phyloP scores from a whole-genome alignment of 2,329 filamentous ascomycete species.

The Penicillium polonicum region DNA sequence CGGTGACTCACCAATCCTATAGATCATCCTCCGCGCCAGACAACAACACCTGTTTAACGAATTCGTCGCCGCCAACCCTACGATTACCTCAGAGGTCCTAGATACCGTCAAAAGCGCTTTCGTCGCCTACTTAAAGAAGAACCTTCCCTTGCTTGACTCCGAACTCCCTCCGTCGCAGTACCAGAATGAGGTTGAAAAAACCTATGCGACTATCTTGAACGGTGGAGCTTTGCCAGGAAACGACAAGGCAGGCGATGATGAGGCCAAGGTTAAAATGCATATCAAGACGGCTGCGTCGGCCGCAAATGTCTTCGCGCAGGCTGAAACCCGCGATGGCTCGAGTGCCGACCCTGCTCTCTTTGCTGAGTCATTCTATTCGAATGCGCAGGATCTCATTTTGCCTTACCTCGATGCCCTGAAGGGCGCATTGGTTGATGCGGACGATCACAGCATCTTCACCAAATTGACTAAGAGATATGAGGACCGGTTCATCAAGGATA shows the following conservation, averaged over 20 bases:
- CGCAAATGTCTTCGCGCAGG: constrained; percentile 50
- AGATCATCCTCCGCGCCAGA: constrained; percentile 66
- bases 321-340: constrained; percentile 24
- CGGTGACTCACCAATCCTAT: constrained; percentile 13
- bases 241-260: constrained; percentile 65
- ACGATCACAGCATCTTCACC: constrained; percentile 76
- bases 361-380: constrained; percentile 54
- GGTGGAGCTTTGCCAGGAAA: constrained; percentile 57
- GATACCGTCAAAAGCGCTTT: constrained; percentile 54
- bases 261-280: constrained; percentile 90
- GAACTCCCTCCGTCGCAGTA: constrained; percentile 50
- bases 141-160: constrained; percentile 55
- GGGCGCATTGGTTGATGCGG: constrained; percentile 56
- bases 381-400: constrained; percentile 67
- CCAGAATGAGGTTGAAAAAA: constrained; percentile 48
- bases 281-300: constrained; percentile 62
- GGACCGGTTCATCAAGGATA: constrained; percentile 81
- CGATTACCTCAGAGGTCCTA: constrained; percentile 47
- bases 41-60: constrained; percentile 75
- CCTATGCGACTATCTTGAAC: constrained; percentile 55
- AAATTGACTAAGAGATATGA: constrained; percentile 84
- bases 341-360: constrained; percentile 25
- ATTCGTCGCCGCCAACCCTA: constrained; percentile 57
- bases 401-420: constrained; percentile 73
- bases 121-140: constrained; percentile 63